These are phyloP conservation scores for Anacardium occidentale DNA, from an alignment of 345 rosid genomes.

Conservation along the genomic window DNA sequence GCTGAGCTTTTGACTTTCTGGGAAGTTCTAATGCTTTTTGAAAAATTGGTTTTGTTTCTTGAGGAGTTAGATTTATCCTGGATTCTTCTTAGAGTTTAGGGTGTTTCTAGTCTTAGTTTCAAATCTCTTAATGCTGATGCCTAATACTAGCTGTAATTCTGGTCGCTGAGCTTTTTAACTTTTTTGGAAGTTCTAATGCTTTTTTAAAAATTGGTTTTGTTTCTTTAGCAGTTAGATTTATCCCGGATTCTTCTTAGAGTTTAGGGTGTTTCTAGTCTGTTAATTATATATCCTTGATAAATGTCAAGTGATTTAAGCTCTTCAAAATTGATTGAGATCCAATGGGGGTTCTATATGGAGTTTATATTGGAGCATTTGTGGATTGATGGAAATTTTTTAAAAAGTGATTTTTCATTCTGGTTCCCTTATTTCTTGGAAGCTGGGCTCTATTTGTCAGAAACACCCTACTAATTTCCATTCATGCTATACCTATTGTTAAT, in stretches of 20 bases:
- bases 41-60: no score
- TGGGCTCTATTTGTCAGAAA: neutral
- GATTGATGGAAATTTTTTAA: neutral
- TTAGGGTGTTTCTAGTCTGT: neutral
- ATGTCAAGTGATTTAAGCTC: neutral
- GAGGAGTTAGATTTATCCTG: no score
- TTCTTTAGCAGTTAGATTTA: neutral
- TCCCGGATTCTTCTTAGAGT: no score
- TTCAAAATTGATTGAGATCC: conserved; percentile 5
- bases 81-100: no score
- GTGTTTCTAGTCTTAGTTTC: no score
- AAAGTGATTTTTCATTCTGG: neutral
- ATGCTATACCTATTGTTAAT: neutral
- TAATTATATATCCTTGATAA: neutral
- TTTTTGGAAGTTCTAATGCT: neutral
- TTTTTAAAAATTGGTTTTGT: neutral
- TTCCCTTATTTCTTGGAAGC: neutral
- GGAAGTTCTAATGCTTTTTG: neutral
- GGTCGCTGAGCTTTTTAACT: no score
- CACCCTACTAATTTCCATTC: neutral
- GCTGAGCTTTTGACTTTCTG: no score
- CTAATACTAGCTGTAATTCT: no score
- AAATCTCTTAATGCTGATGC: neutral
- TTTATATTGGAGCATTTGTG: neutral
- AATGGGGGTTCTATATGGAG: no score